Conservation (phyloP, 2,329 filamentous ascomycete species). For the Paraconiothyrium sp. region DNA sequence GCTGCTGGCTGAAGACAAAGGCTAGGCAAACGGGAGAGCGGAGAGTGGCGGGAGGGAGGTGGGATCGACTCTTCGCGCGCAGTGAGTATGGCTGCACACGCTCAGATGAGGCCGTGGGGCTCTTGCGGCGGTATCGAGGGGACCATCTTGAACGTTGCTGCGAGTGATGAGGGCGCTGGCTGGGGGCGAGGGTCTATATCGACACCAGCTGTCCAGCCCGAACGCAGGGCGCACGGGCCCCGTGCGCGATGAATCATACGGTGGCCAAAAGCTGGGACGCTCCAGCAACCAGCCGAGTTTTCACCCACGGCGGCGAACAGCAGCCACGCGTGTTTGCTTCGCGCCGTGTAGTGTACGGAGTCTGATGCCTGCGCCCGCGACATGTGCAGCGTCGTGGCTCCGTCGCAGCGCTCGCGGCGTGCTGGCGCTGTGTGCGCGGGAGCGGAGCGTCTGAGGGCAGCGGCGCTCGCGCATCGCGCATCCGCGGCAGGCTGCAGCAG, state of each 20-base stretch:
- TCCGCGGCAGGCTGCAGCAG: conserved; percentile 7
- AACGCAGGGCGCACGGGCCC: conserved; percentile 5
- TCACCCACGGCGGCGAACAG: conserved; percentile 9
- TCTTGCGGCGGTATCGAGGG: conserved; percentile 10
- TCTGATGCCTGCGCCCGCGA: not conserved
- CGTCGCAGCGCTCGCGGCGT: not conserved
- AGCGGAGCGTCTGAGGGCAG: not conserved
- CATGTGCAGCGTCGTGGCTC: not conserved
- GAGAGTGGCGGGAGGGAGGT: conserved; percentile 16
- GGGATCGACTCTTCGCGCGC: not conserved
- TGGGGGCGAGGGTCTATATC: conserved; percentile 18
- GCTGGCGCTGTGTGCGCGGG: not conserved
- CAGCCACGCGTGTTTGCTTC: conserved; percentile 11
- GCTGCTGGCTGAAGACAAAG: conserved; percentile 21
- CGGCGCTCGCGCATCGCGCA: conserved; percentile 2
- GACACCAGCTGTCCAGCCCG: conserved; percentile 10
- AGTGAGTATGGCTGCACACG: conserved; percentile 18
- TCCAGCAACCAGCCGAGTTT: not conserved
- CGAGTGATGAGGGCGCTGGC: conserved; percentile 10
- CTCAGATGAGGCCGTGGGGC: conserved; percentile 21
- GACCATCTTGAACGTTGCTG: conserved; percentile 12
- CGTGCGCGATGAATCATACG: not conserved
- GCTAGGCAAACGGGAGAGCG: conserved; percentile 19
- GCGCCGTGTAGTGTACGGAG: not conserved
- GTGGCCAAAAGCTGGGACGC: conserved; percentile 8